phyloP scores from a whole-genome alignment of 2,329 filamentous ascomycete species.

The Arthrobotrys conoides region DNA sequence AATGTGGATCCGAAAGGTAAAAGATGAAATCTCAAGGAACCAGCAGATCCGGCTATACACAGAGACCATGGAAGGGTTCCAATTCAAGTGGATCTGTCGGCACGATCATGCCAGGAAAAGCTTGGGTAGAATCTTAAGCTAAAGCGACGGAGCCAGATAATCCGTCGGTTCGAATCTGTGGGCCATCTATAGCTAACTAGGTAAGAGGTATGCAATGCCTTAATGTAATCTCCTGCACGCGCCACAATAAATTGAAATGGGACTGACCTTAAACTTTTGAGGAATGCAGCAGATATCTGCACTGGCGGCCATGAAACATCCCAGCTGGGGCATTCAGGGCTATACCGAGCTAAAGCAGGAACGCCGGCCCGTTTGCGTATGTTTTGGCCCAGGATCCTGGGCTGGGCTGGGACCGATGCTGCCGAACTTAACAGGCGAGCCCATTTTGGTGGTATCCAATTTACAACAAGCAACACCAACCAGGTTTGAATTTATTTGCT shows the following conservation, averaged over 20 bases:
- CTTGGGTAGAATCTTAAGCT: background rate
- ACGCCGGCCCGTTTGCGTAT: conserved; percentile 57
- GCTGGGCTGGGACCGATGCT: conserved; percentile 46
- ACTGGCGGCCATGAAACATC: conserved; percentile 43
- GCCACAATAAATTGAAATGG: background rate
- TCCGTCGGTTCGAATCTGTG: conserved; percentile 46
- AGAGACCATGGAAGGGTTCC: background rate
- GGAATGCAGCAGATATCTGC: conserved; percentile 4
- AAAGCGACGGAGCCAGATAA: conserved; percentile 56
- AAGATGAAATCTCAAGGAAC: conserved; percentile 26
- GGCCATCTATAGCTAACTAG: background rate
- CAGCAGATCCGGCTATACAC: conserved; percentile 42
- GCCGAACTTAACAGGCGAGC: conserved; percentile 38
- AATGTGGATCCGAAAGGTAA: conserved; percentile 39
- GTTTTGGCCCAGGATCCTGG: conserved; percentile 25
- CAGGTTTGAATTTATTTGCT: background rate
- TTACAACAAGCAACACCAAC: conserved; percentile 15
- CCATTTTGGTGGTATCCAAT: background rate
- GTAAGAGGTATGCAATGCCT: too few species aligned
- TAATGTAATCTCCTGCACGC: conserved; percentile 8
- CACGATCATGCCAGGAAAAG: conserved; percentile 2
- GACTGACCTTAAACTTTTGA: conserved; percentile 13
- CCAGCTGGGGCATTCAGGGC: conserved; percentile 7
- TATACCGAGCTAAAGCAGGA: conserved; percentile 57
- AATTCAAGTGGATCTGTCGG: conserved; percentile 23